These are phyloP conservation scores for Pseudonitzschia multistriata DNA, from an alignment of 108 stramenopile species.

Conservation along the genomic window DNA sequence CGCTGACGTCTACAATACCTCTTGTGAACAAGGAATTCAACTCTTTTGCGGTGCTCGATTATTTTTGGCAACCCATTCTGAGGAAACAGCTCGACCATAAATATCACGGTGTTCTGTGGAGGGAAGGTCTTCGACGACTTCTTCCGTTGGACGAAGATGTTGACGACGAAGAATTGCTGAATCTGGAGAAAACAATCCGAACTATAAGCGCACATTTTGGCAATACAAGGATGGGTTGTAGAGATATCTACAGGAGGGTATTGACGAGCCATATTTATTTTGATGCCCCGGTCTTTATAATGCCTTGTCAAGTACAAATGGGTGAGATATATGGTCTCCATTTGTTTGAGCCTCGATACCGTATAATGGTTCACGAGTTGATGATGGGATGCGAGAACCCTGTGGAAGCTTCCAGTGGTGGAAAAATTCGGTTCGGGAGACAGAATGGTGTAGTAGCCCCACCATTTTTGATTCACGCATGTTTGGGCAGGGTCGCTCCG, in stretches of 20 bases:
- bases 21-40: constrained; percentile 61
- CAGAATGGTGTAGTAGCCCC: constrained; percentile 27
- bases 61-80: constrained; percentile 51
- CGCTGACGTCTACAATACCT: constrained; percentile 56
- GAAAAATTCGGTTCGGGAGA: constrained; percentile 26
- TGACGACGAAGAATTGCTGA: not conserved
- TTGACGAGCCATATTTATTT: constrained; percentile 46
- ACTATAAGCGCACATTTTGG: not conserved
- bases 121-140: constrained; percentile 39
- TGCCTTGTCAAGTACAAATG: constrained; percentile 47
- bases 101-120: constrained; percentile 42
- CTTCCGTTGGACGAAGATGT: constrained; percentile 30
- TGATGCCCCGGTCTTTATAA: constrained; percentile 63
- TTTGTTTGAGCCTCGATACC: constrained; percentile 79
- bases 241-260: constrained; percentile 52
- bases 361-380: constrained; percentile 56
- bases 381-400: constrained; percentile 45
- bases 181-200: not conserved
- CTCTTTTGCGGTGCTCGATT: constrained; percentile 35
- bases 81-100: constrained; percentile 29
- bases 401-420: constrained; percentile 39
- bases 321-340: constrained; percentile 58
- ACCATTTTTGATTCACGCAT: constrained; percentile 47
- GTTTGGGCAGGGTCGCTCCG: constrained; percentile 36
- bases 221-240: constrained; percentile 16